These are phyloP conservation scores for Alternaria longipes DNA, from an alignment of 2,329 filamentous ascomycete genomes.

Conservation along the genomic window DNA sequence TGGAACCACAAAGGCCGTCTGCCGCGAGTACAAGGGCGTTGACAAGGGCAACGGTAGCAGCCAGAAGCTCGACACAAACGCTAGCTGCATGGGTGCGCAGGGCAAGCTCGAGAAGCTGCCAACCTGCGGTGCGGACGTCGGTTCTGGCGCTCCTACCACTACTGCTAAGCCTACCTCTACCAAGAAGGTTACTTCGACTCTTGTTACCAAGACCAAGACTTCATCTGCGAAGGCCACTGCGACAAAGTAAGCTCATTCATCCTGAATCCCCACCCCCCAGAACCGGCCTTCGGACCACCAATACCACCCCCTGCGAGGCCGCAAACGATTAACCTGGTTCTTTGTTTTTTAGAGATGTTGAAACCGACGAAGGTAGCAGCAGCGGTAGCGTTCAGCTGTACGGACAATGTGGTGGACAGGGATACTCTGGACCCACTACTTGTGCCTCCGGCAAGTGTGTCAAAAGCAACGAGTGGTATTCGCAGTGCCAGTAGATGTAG, in stretches of 20 bases:
- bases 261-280: no score
- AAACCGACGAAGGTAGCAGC: not conserved
- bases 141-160: not conserved
- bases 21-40: constrained; percentile 35
- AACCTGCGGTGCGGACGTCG: constrained; percentile 15
- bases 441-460: constrained; percentile 52
- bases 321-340: not conserved
- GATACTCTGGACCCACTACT: constrained; percentile 49
- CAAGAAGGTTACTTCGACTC: constrained; percentile 1
- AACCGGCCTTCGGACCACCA: no score
- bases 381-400: constrained; percentile 23
- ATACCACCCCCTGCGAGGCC: not conserved
- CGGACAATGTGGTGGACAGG: constrained; percentile 54
- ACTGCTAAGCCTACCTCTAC: not conserved
- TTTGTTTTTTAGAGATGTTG: not conserved
- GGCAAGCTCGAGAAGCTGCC: constrained; percentile 30
- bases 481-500: constrained; percentile 45
- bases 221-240: constrained; percentile 1
- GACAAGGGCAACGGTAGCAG: constrained; percentile 31
- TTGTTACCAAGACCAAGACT: constrained; percentile 5
- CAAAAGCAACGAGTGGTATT: constrained; percentile 54
- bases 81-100: constrained; percentile 24
- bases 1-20: constrained; percentile 31
- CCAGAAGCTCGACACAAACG: constrained; percentile 26
- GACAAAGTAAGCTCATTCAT: constrained; percentile 1